Conservation (phyloP, 2,329 filamentous ascomycete species). For the Ophiostoma angusticollis region DNA sequence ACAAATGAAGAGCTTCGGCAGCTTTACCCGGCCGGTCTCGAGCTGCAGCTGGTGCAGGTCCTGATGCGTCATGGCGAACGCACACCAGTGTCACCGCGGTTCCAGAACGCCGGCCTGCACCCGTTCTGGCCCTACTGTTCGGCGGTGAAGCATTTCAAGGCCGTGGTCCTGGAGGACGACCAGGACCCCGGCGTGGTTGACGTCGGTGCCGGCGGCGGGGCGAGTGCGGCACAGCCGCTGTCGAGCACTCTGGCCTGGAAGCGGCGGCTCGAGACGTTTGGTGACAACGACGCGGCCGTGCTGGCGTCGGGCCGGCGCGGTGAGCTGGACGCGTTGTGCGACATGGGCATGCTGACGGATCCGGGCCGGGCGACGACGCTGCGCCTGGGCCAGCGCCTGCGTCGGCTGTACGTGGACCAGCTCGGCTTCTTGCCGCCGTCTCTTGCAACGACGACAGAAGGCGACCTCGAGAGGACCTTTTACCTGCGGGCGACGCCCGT, state of each 20-base stretch:
- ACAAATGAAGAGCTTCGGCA: constrained; percentile 62
- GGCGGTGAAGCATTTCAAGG: constrained; percentile 55
- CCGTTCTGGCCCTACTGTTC: constrained; percentile 84
- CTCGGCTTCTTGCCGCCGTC: constrained; percentile 54
- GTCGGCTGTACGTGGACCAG: constrained; percentile 61
- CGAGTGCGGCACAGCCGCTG: constrained; percentile 23
- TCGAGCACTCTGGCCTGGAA: constrained; percentile 46
- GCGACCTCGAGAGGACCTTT: constrained; percentile 37
- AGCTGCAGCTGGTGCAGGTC: constrained; percentile 83
- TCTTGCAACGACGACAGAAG: constrained; percentile 31
- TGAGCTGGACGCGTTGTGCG: constrained; percentile 71
- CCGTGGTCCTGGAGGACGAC: constrained; percentile 33
- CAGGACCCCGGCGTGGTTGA: constrained; percentile 31
- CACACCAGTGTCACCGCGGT: constrained; percentile 76
- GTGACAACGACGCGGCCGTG: constrained; percentile 52
- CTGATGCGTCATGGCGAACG: constrained; percentile 70
- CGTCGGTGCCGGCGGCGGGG: constrained; percentile 20
- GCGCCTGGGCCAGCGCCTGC: constrained; percentile 53
- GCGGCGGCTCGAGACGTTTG: constrained; percentile 74
- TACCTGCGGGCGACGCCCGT: constrained; percentile 66
- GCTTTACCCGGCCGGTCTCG: constrained; percentile 68
- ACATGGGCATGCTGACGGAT: constrained; percentile 64
- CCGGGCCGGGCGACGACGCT: constrained; percentile 59
- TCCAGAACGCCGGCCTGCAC: constrained; percentile 60
- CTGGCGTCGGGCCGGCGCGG: constrained; percentile 54